Evolutionary conservation across 2,329 filamentous ascomycete species (phyloP).

Genomic region (Ophiostoma sp.): DNA sequence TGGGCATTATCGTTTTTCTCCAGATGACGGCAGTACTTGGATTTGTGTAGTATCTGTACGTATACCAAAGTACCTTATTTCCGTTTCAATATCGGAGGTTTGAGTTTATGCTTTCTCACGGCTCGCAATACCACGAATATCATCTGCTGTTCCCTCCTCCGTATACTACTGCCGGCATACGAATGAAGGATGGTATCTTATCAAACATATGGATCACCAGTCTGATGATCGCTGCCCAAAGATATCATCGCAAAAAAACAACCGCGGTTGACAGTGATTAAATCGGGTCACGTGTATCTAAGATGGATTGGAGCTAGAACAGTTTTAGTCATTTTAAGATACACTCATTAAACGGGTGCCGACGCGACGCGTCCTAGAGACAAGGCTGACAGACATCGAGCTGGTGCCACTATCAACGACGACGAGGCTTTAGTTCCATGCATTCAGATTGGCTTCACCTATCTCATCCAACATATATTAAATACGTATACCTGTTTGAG

Average conservation of each 20-base stretch:
- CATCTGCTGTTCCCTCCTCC: too few species aligned
- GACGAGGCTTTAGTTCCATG: background rate
- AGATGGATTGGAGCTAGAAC: background rate
- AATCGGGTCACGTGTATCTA: background rate
- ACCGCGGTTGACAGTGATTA: background rate
- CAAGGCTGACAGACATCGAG: constrained; percentile 4
- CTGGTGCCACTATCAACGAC: background rate
- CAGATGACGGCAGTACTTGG: background rate
- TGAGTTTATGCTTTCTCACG: background rate
- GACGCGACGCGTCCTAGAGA: constrained; percentile 6
- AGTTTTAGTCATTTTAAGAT: background rate
- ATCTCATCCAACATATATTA: too few species aligned
- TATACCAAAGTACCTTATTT: constrained; percentile 2
- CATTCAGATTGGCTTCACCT: background rate
- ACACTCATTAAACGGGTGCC: background rate
- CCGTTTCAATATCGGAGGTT: background rate
- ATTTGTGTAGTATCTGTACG: background rate
- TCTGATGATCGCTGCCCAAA: too few species aligned
- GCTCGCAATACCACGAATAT: background rate
- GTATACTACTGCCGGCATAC: too few species aligned
- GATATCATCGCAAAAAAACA: too few species aligned
- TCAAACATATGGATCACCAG: too few species aligned
- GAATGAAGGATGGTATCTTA: too few species aligned
- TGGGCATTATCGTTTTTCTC: background rate
- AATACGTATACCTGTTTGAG: too few species aligned